Conservation (phyloP, 2,329 filamentous ascomycete genomes). For the Pestalotiopsis sp. region DNA sequence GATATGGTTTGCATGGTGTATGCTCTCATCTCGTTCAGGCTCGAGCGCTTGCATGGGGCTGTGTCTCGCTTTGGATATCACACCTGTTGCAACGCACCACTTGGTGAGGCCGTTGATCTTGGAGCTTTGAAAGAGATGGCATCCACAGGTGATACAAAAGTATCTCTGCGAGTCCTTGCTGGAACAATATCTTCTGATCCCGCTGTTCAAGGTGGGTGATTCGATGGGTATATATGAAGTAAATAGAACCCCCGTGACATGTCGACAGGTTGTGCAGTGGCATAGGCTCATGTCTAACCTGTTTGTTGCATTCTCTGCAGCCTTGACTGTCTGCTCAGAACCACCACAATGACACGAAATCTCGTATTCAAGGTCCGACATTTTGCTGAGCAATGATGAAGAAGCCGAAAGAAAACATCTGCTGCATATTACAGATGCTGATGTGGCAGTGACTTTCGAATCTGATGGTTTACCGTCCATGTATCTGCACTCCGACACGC, state of each 20-base stretch:
- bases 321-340: not conserved
- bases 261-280: slow-evolving; percentile 35
- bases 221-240: slow-evolving; percentile 38
- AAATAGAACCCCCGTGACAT: slow-evolving; percentile 38
- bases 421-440: too few relatives aligned
- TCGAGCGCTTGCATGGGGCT: not conserved
- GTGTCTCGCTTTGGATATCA: slow-evolving; percentile 24
- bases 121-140: slow-evolving; percentile 39
- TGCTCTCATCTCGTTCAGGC: not conserved
- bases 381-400: not conserved
- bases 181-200: slow-evolving; percentile 21
- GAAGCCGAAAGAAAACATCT: not conserved
- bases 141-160: slow-evolving; percentile 45
- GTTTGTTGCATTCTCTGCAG: too few relatives aligned
- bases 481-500: too few relatives aligned
- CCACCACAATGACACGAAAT: slow-evolving; percentile 10
- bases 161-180: slow-evolving; percentile 26
- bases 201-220: slow-evolving; percentile 13
- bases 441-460: too few relatives aligned
- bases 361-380: not conserved
- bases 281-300: slow-evolving; percentile 22
- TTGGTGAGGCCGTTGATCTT: not conserved
- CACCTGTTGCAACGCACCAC: slow-evolving; percentile 42
- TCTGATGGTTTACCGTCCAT: too few relatives aligned
- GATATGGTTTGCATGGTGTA: slow-evolving; percentile 21